These are phyloP conservation scores for Suillus plorans DNA, from an alignment of 768 basidiomycete genomes.

Conservation along the genomic window DNA sequence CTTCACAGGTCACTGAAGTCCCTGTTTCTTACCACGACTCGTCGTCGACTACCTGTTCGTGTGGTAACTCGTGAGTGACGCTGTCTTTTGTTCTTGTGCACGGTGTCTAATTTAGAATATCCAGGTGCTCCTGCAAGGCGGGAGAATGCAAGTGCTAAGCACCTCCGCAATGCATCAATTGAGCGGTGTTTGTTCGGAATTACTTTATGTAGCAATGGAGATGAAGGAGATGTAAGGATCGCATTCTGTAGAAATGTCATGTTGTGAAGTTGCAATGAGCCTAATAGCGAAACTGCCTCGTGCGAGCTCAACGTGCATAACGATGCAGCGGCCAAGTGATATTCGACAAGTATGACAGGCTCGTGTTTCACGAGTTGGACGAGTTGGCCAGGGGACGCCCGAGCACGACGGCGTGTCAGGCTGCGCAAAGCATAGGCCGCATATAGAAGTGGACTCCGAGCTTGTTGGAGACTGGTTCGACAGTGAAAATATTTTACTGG, in stretches of 20 bases:
- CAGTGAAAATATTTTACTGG: not conserved
- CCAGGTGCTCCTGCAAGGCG: not conserved
- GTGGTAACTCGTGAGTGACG: not conserved
- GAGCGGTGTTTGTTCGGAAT: not conserved
- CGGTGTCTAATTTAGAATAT: not conserved
- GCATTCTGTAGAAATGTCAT: not conserved
- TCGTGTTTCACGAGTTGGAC: not conserved
- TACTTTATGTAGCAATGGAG: not conserved
- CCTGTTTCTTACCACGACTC: not conserved
- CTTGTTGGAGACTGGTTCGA: not conserved
- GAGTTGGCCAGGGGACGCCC: not conserved
- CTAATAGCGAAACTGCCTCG: not conserved
- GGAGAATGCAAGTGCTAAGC: conserved; percentile 4
- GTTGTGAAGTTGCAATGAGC: not conserved
- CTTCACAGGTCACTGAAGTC: not conserved
- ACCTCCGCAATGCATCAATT: not conserved
- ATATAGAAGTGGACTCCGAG: not conserved
- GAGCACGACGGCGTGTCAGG: not conserved
- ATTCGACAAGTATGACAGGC: not conserved
- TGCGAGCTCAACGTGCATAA: not conserved
- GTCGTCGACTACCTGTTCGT: not conserved
- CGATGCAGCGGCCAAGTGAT: not conserved
- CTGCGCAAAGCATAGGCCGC: not conserved
- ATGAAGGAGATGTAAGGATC: not conserved
- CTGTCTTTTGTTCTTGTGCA: not conserved